These are phyloP conservation scores for Calonectria pauciramosa DNA, from an alignment of 2,329 filamentous ascomycete species.

Conservation along the genomic window DNA sequence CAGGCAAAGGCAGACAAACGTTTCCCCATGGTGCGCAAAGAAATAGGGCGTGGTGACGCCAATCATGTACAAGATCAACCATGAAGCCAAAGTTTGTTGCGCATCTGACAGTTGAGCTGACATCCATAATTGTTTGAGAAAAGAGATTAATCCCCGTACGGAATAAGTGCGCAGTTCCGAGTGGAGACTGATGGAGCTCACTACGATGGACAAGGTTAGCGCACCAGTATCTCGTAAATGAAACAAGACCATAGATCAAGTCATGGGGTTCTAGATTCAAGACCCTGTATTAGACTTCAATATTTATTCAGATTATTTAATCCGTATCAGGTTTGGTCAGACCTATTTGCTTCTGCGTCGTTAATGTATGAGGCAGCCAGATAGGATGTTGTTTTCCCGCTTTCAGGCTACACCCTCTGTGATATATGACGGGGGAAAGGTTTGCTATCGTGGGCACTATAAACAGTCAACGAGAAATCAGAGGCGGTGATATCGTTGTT, in stretches of 20 bases:
- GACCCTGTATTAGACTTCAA: neutral
- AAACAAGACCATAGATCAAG: neutral
- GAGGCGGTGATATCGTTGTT: neutral
- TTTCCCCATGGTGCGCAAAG: neutral
- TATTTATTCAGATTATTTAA: neutral
- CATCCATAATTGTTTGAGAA: neutral
- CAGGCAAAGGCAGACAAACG: neutral
- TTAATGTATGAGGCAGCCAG: neutral
- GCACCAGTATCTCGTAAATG: neutral
- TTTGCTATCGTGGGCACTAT: neutral
- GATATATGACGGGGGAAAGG: neutral
- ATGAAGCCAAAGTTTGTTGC: neutral
- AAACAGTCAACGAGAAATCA: neutral
- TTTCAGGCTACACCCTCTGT: neutral
- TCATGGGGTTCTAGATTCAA: neutral
- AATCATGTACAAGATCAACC: neutral
- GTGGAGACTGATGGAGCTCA: neutral
- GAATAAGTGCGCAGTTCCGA: neutral
- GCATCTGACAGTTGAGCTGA: neutral
- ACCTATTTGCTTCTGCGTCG: neutral
- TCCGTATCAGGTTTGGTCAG: neutral
- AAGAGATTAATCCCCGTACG: neutral
- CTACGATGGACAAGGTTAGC: neutral
- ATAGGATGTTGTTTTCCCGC: neutral
- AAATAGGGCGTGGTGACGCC: neutral